Evolutionary conservation across 2,329 filamentous ascomycete species (phyloP), one percentile per base, ranked within the genome.

Genomic region (Neonectria coccinea): DNA sequence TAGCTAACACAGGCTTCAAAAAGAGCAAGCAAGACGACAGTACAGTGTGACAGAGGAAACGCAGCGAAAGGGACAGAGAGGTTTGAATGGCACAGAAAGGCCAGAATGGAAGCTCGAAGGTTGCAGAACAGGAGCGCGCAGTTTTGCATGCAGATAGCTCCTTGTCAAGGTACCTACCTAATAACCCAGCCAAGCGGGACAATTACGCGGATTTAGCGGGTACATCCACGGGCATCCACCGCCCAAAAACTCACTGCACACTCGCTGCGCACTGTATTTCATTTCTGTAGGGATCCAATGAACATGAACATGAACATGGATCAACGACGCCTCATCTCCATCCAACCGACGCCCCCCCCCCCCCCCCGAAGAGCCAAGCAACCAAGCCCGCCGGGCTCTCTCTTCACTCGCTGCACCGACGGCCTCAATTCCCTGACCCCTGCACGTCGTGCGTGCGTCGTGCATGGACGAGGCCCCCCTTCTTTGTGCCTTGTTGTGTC

Each of bases 321-420:
- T 51, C 48, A n/a, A 51, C n/a, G 48, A 51, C 48, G 48, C 48
- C 48, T 51, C 48, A 51, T 31, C 48, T 51, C 48, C 48, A 31
- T 33, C 18, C 48, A 29, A 29, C 27, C n/a, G n/a, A n/a, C n/a
- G n/a, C n/a, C n/a, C n/a, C n/a, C 27, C 16, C 3, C 20, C 20
- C 20, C 27, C 25, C 45, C 47, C 27, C 16, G 29, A 51, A 12
- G 10, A 31, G n/a, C 27, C 47, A 47, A 44, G 41, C 2, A 20
- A 20, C 41, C 41, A 20, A 47, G 44, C 44, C 39, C n/a, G 44
- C 20, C 22, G 12, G 29, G 18, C 47, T 16, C 29, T 14, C n/a
- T 58, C 56, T 62, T 50, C 63, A 45, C 68, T 69, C 22, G 8
- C 22, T 29, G 45, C 45, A 48, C 45, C 16, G 45, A 27, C 45